Base-by-base conservation (phyloP, 2,329 filamentous ascomycete species). In the Xylariaceae sp. region DNA sequence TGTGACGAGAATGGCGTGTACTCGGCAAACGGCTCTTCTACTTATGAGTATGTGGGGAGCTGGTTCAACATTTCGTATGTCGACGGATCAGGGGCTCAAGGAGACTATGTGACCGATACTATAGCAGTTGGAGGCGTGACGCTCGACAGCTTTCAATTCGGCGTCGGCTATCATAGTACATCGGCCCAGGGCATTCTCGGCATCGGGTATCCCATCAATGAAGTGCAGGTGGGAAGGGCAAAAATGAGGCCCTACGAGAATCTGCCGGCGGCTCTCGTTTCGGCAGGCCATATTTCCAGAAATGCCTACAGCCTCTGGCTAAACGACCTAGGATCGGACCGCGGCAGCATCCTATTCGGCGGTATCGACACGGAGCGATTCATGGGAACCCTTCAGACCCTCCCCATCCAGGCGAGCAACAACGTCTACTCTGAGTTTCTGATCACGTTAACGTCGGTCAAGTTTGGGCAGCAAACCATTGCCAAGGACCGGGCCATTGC, bases 11-110 rank as follows among this genome's bases (percentile, higher is more conserved):
- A 82, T 1, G 89, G 88, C 13, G 83, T 83, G 1, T 95, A 91
- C 70, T 69, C 72, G 41, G 79, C 87, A 39, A 86, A 88, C 67
- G 71, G 76, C 1, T 95, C 90, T 0, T 89, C 87, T 1, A 88
- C 89, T 2, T 92, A 92, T 70, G 65, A 78, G 32, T 90, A 85
- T 66, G 71, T 95, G 51, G 85, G 84, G 58, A 84, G 81, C 65
- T 77, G 84, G 56, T 96, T 96, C 75, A 92, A 92, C 72, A 95
- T 96, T 59, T 84, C 85, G 1, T 96, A 96, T 61, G 86, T 88
- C 39, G 91, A 96, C 70, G 88, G 88, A 43, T 88, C 88, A 0
- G 83, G 84, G 5, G 88, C 90, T 0, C 69, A 74, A 1, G 91
- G 92, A 32, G 88, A 94, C 70, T 96, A 95, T 68, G 88, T 83